A percentile compares a stretch with the other conserved stretches of the same genome.
Evolutionary conservation across 164 flowering plant species (phyloP).

Genomic region (Berberis vulgaris): DNA sequence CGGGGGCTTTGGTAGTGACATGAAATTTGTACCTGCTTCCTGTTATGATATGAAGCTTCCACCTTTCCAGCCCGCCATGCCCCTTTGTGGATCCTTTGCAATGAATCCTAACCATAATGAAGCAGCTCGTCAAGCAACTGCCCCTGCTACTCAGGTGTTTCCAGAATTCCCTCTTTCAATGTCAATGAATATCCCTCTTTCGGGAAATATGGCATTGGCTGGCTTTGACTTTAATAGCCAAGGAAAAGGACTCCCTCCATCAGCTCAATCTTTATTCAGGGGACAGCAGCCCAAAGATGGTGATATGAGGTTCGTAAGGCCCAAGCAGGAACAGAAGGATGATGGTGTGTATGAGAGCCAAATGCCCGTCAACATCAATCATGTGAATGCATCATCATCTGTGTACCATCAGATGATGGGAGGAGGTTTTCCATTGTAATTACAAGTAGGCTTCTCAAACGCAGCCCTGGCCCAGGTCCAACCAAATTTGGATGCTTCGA

Average conservation of each 20-base stretch:
- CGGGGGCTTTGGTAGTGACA: conserved; percentile 30
- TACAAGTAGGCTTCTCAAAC: conserved; percentile 6
- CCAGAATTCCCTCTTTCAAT: conserved; percentile 34
- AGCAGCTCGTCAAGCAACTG: conserved; percentile 9
- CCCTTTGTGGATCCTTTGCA: conserved; percentile 28
- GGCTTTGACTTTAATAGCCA: conserved; percentile 23
- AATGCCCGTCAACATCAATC: conserved; percentile 21
- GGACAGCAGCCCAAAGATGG: conserved; percentile 32
- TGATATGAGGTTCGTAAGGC: conserved; percentile 33
- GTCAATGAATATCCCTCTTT: conserved; percentile 24
- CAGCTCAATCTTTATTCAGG: conserved; percentile 16
- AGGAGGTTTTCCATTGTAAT: conserved; percentile 23
- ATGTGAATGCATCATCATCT: conserved; percentile 27
- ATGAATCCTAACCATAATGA: conserved; percentile 20
- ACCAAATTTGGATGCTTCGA: neutral
- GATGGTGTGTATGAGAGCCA: conserved; percentile 30
- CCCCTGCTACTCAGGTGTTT: conserved; percentile 18
- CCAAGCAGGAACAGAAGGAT: conserved; percentile 57
- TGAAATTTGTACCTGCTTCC: conserved; percentile 34
- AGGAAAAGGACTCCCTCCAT: conserved; percentile 13
- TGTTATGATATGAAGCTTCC: conserved; percentile 52
- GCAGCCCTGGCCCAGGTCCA: neutral
- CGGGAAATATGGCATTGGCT: conserved; percentile 24
- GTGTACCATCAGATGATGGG: conserved; percentile 28
- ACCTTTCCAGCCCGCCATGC: conserved; percentile 29